These are phyloP conservation scores for Lachnellula arida DNA, from an alignment of 2,329 filamentous ascomycete species.

Conservation along the genomic window DNA sequence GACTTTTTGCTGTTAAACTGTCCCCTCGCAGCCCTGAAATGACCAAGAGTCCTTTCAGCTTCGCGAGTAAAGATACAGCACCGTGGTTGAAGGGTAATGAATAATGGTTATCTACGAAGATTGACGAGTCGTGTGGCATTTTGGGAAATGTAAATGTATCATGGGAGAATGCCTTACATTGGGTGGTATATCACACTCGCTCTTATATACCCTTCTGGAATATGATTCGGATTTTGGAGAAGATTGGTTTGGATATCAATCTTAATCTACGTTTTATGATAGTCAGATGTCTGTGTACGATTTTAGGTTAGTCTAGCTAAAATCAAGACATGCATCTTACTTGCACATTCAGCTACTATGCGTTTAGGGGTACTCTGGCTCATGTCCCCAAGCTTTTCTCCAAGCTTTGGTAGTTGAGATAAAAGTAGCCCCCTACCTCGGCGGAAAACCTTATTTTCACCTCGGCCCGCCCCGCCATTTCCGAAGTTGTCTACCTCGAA, in stretches of 20 bases:
- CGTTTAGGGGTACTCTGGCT: too few species aligned
- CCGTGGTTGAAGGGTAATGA: conserved; percentile 26
- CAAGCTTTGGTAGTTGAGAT: too few species aligned
- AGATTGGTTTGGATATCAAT: neutral
- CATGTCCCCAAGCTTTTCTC: too few species aligned
- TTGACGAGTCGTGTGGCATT: conserved; percentile 6
- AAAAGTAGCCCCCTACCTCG: too few species aligned
- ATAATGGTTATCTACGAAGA: conserved; percentile 15
- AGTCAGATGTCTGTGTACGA: too few species aligned
- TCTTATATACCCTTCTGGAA: conserved; percentile 13
- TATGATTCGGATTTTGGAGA: neutral
- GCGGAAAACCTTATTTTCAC: too few species aligned
- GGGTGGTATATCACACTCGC: conserved; percentile 10
- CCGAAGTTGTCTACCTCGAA: too few species aligned
- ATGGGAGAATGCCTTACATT: neutral
- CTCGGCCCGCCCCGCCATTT: too few species aligned
- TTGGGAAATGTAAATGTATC: neutral
- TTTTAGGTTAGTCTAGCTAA: too few species aligned
- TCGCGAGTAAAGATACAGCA: conserved; percentile 31
- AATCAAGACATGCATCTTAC: too few species aligned
- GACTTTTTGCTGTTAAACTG: conserved; percentile 81
- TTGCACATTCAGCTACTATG: too few species aligned
- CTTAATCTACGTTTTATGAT: neutral
- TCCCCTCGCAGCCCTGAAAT: conserved; percentile 84
- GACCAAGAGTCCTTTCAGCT: conserved; percentile 74